Base-by-base conservation (phyloP, 2,329 filamentous ascomycete species). In the Clarireedia hainanense region DNA sequence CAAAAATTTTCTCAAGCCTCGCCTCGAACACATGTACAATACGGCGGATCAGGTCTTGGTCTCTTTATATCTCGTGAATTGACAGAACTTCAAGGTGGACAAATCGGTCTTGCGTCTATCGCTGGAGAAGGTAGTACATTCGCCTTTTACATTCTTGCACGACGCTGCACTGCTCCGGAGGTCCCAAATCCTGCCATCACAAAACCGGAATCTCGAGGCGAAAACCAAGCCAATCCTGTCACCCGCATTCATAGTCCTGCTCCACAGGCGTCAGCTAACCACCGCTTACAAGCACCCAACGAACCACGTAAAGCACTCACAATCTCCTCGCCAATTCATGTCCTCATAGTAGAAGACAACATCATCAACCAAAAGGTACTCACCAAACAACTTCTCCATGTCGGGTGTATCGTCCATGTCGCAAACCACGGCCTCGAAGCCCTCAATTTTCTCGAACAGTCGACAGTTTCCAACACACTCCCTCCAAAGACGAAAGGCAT, bases 31-130 rank as follows among this genome's bases (percentile, higher is more conserved):
- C 87, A 90, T 61, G 83, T 89, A 15, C 83, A 89, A 62, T 91
- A 92, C 61, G 89, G 88, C 23, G 89, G 89, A 0, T 88, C 84
- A 0, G 89, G 89, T 0, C 76, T 94, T 1, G 89, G 89, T 0
- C 74, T 92, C 0, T 92, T 91, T 69, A 91, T 92, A 61, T 88
- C 84, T 39, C 79, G 87, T 24, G 81, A 88, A 54, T 76, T 94
- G n/a, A 89, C 87, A 0, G 88, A 92, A 67, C 74, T 92, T 10
- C 88, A 91, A 67, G 87, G 88, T 20, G 89, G 89, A 4, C 84
- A 88, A 58, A 91, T 94, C 47, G 88, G 88, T 2, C 85, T 92
- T 5, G 75, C 80, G 1, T 86, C 83, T n/a, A 74, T 81, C 59
- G 75, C 80, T 2, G 86, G 85, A 1, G 78, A 81, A n/a, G 87